phyloP scores from a whole-genome alignment of 2,329 filamentous ascomycete genomes.

The Diaporthe citriasiana region DNA sequence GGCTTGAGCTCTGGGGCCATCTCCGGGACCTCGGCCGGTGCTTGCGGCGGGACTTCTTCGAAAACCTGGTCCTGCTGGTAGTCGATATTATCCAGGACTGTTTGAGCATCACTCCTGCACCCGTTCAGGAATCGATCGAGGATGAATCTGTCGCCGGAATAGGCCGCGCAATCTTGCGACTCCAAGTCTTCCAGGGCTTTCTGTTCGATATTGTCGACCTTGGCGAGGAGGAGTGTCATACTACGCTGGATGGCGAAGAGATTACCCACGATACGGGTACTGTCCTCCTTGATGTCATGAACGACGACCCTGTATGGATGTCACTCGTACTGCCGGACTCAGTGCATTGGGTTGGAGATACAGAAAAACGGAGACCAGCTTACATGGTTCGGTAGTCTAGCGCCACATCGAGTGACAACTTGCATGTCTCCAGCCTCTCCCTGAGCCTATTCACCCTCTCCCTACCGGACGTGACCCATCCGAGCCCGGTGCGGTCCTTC shows the following conservation, averaged over 20 bases:
- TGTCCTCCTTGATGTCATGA: constrained; percentile 27
- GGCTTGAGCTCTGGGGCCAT: not conserved
- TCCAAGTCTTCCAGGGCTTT: not conserved
- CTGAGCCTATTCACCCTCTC: constrained; percentile 10
- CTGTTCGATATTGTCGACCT: not conserved
- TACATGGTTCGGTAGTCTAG: constrained; percentile 20
- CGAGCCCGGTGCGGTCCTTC: not conserved
- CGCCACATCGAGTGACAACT: constrained; percentile 6
- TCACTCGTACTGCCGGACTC: not conserved
- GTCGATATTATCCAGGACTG: constrained; percentile 11
- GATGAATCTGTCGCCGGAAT: not conserved
- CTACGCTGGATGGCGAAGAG: not conserved
- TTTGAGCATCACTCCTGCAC: constrained; percentile 20
- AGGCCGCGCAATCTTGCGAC: not conserved
- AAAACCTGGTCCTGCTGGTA: not conserved
- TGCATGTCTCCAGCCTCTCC: not conserved
- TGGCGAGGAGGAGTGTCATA: not conserved
- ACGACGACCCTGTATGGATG: not conserved
- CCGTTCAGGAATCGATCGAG: constrained; percentile 22
- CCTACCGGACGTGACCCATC: not conserved
- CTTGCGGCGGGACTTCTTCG: not conserved
- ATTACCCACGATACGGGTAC: not conserved
- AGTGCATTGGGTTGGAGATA: too few species aligned
- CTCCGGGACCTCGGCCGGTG: not conserved
- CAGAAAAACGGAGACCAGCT: not conserved